These are phyloP conservation scores for Magnaporthiopsis poae DNA, from an alignment of 2,329 filamentous ascomycete species.

Conservation along the genomic window DNA sequence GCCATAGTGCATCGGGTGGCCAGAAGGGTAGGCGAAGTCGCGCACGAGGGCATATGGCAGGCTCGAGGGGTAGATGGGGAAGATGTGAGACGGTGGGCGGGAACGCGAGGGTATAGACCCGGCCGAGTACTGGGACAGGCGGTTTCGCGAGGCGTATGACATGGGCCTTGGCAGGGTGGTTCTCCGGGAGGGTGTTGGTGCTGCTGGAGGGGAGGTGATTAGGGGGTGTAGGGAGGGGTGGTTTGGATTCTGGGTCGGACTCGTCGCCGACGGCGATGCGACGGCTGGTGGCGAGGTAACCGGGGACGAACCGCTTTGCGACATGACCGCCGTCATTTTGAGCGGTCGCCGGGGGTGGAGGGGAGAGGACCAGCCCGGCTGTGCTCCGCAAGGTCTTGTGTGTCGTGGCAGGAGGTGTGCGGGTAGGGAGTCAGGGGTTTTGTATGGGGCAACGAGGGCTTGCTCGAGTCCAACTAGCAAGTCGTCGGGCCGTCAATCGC, in stretches of 20 bases:
- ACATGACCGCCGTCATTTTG: slow-evolving; percentile 44
- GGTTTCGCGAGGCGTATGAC: slow-evolving; percentile 70
- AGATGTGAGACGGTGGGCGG: slow-evolving; percentile 69
- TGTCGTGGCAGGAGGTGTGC: background rate
- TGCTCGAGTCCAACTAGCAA: background rate
- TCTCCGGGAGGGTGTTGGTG: slow-evolving; percentile 32
- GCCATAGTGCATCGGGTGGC: slow-evolving; percentile 86
- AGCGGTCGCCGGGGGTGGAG: background rate
- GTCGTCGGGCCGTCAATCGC: slow-evolving; percentile 1
- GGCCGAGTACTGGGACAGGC: slow-evolving; percentile 74
- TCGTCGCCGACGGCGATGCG: slow-evolving; percentile 21
- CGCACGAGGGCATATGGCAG: slow-evolving; percentile 82
- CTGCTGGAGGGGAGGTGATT: slow-evolving; percentile 42
- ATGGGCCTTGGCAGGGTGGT: slow-evolving; percentile 55
- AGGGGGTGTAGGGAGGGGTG: slow-evolving; percentile 47
- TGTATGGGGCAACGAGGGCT: slow-evolving; percentile 2
- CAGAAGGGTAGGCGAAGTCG: slow-evolving; percentile 82
- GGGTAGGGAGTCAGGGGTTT: background rate
- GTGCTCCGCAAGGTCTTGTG: background rate
- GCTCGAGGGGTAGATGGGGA: slow-evolving; percentile 75
- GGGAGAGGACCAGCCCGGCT: background rate
- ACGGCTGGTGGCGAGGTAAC: slow-evolving; percentile 42
- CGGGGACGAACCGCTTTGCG: slow-evolving; percentile 41
- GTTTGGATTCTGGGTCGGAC: slow-evolving; percentile 35
- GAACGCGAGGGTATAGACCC: slow-evolving; percentile 60